Base-by-base conservation (phyloP, 2,329 filamentous ascomycete genomes). In the Colletotrichum sp. region DNA sequence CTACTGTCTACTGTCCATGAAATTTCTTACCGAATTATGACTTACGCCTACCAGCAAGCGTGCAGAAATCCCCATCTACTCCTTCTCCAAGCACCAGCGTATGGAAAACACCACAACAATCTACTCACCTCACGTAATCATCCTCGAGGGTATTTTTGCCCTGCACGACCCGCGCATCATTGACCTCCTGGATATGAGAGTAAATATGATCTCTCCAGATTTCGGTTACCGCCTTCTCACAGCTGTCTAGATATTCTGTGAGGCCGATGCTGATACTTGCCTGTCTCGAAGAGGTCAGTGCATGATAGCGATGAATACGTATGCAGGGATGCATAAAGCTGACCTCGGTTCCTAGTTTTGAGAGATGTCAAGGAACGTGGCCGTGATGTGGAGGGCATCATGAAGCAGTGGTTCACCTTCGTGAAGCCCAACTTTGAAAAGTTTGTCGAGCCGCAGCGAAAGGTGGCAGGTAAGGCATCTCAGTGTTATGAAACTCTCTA, bases 381-480 rank as follows among this genome's bases (percentile, higher is more conserved):
- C 5, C 91, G 97, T 82, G 96, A 98, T 81, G 94, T 98, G 72
- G 94, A 98, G 82, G 97, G 97, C 55, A 96, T 96, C 81, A 96
- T 99, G 83, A 98, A 98, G 85, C 97, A 99, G 84, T 99, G 97
- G 97, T 98, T 98, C 83, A 88, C 87, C 13, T 99, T 94, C 82
- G 97, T 99, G 58, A 99, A 99, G 85, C 97, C 97, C 5, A 98
- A 98, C 81, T 98, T 97, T 80, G 94, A 96, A 83, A 95, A 94
- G 89, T 98, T 92, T 82, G 97, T 99, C 72, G 94, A 98, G 77
- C 97, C 97, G 38, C 97, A 99, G 83, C 91, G 96, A 71, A 94
- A 96, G 79, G 93, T 96, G 64, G 96, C 96, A 79, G 93, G 93
- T 94, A 85, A 80, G 10, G 7, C 12, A 15, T n/a, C 8, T 60